Conservation (phyloP, 1,284 basidiomycete genomes). For the Schizopora paradoxa region DNA sequence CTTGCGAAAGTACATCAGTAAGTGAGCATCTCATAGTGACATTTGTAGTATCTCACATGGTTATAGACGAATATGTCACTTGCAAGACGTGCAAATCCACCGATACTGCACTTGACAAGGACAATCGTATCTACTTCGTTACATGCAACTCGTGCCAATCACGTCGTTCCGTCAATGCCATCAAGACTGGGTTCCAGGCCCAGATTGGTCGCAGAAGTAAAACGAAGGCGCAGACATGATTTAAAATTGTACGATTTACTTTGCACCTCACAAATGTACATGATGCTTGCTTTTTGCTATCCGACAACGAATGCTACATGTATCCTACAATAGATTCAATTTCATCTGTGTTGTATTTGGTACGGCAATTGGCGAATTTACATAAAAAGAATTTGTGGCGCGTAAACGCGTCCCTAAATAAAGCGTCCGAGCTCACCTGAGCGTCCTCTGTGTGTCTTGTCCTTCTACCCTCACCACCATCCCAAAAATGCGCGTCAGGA, state of each 20-base stretch:
- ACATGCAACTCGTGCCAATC: conserved; percentile 94
- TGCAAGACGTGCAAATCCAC: conserved; percentile 99
- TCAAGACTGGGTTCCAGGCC: conserved; percentile 99
- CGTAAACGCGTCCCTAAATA: conserved; percentile 9
- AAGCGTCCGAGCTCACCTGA: background rate
- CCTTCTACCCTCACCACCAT: background rate
- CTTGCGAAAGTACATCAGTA: conserved; percentile 92
- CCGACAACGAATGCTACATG: background rate
- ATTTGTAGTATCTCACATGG: background rate
- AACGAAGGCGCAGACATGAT: conserved; percentile 42
- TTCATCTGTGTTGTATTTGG: conserved; percentile 2
- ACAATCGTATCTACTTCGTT: conserved; percentile 99
- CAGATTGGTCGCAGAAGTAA: conserved; percentile 86
- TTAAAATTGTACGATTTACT: conserved; percentile 5
- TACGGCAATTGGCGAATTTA: background rate
- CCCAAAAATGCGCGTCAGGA: conserved; percentile 67
- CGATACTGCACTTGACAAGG: conserved; percentile 93
- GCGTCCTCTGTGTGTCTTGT: conserved; percentile 4
- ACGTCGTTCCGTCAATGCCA: conserved; percentile 87
- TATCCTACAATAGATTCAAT: background rate
- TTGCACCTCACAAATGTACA: background rate
- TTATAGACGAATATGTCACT: conserved; percentile 93
- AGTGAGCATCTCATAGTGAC: conserved; percentile 27
- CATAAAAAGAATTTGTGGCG: background rate
- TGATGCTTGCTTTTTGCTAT: background rate